Evolutionary conservation across 2,329 filamentous ascomycete species (phyloP), one percentile per base, ranked within the genome.

Genomic region (Phialophora verrucosa): DNA sequence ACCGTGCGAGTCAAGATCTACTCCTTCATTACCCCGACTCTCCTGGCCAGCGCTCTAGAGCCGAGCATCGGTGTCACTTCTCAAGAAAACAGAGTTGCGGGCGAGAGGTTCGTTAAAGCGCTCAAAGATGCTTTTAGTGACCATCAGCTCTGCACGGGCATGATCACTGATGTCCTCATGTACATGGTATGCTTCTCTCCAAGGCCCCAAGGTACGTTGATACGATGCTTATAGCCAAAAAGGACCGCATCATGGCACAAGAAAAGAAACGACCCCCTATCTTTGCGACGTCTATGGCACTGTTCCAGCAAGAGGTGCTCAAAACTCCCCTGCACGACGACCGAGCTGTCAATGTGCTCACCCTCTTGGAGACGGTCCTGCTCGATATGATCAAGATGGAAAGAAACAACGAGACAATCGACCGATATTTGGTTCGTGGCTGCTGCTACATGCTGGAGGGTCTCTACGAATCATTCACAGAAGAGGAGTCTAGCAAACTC

Each of bases 341-440:
- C 7, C 74, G 75, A 0, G 72, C 78, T 14, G 71, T 79, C 6
- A 78, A 78, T n/a, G 86, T 96, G 8, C 88, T 91, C 54, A 85
- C 90, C 62, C 87, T 97, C 6, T 82, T 98, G 29, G 91, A 91
- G 73, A 87, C 88, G 5, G 91, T 97, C 14, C 85, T 98, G 32
- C 84, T 98, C 2, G 93, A 97, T 69, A 91, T 97, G 79, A 91
- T 99, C 70, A 88, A 91, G 68, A 93, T 97, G 88, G 95, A 98
- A 77, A 85, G 95, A 31, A 89, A 93, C 65, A 95, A 94, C 31
- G 93, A 97, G 73, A 86, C 92, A 14, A 93, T 98, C 67, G 91
- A 98, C 77, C 89, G 91, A 72, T 86, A 87, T 42, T 83, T 97
- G 4, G 87, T 98, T 72, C 90, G 92, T 71, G 90, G 91, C 59